These are phyloP conservation scores for Boletus eberwhitei DNA, from an alignment of 768 basidiomycete genomes.

Conservation along the genomic window DNA sequence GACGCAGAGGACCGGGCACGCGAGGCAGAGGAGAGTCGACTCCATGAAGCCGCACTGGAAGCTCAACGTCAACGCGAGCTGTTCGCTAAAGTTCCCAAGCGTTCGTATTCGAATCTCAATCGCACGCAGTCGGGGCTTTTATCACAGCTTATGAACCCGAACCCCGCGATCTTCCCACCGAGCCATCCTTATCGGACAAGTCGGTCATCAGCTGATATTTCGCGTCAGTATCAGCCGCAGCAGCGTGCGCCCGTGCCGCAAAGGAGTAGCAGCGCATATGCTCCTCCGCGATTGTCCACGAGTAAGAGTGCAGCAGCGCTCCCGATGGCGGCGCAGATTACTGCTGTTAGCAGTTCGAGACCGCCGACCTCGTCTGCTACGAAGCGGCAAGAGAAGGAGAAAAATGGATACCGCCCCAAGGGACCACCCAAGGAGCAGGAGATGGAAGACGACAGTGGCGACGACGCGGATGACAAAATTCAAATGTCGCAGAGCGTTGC, in stretches of 20 bases:
- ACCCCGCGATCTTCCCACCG: constrained; percentile 55
- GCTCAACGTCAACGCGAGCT: constrained; percentile 64
- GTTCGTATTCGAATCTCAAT: constrained; percentile 59
- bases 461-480: constrained; percentile 47
- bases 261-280: constrained; percentile 29
- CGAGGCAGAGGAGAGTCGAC: constrained; percentile 30
- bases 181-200: constrained; percentile 58
- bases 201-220: constrained; percentile 48
- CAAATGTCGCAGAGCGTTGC: constrained; percentile 66
- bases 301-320: constrained; percentile 59
- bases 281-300: constrained; percentile 38
- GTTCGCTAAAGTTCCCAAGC: constrained; percentile 64
- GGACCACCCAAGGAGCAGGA: constrained; percentile 63
- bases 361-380: constrained; percentile 18
- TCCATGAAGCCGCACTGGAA: constrained; percentile 58
- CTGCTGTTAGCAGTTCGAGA: constrained; percentile 33
- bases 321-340: constrained; percentile 54
- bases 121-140: constrained; percentile 56
- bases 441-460: constrained; percentile 62
- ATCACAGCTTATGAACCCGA: constrained; percentile 69
- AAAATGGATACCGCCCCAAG: constrained; percentile 55
- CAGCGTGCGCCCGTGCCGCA: constrained; percentile 23
- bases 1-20: constrained; percentile 34
- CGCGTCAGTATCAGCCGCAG: constrained; percentile 23
- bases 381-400: constrained; percentile 27